Percentiles rank a stretch among this genome's conserved stretches.
These are phyloP conservation scores for Flammula alnicola DNA, from an alignment of 1,284 basidiomycete species.

Conservation along the genomic window DNA sequence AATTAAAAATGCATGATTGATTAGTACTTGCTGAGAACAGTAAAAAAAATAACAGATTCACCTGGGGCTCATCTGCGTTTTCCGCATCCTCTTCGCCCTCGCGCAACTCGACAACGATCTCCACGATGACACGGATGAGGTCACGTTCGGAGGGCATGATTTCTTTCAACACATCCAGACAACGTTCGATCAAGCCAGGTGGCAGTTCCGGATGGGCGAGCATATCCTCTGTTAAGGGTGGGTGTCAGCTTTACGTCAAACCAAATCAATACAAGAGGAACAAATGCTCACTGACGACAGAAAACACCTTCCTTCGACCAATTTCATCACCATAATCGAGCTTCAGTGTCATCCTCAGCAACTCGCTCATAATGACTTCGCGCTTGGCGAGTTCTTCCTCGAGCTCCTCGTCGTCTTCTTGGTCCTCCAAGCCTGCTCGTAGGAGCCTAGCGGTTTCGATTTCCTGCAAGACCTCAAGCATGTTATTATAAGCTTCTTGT, in stretches of 20 bases:
- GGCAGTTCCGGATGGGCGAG: slow-evolving; percentile 84
- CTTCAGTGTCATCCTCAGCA: slow-evolving; percentile 82
- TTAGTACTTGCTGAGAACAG: slow-evolving; percentile 11
- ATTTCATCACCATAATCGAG: slow-evolving; percentile 96
- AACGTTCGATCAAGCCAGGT: slow-evolving; percentile 76
- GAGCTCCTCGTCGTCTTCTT: slow-evolving; percentile 50
- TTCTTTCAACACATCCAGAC: slow-evolving; percentile 87
- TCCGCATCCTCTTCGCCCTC: slow-evolving; percentile 60
- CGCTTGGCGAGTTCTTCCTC: slow-evolving; percentile 65
- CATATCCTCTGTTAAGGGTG: slow-evolving; percentile 69
- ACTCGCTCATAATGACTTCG: slow-evolving; percentile 82
- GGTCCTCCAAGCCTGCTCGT: slow-evolving; percentile 41
- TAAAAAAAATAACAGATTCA: slow-evolving; percentile 13
- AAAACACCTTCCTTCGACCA: slow-evolving; percentile 91
- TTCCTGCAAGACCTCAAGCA: slow-evolving; percentile 58
- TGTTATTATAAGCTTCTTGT: slow-evolving; percentile 78
- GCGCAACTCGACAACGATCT: slow-evolving; percentile 88
- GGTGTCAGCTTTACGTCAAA: slow-evolving; percentile 1
- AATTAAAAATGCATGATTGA: slow-evolving; percentile 8
- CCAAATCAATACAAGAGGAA: not conserved
- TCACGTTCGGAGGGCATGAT: slow-evolving; percentile 89
- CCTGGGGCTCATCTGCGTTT: slow-evolving; percentile 27
- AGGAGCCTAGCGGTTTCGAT: slow-evolving; percentile 44
- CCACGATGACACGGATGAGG: slow-evolving; percentile 92
- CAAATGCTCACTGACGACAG: slow-evolving; percentile 72